Evolutionary conservation across 2,329 filamentous ascomycete genomes (phyloP).

Genomic region (Neonectria coccinea): DNA sequence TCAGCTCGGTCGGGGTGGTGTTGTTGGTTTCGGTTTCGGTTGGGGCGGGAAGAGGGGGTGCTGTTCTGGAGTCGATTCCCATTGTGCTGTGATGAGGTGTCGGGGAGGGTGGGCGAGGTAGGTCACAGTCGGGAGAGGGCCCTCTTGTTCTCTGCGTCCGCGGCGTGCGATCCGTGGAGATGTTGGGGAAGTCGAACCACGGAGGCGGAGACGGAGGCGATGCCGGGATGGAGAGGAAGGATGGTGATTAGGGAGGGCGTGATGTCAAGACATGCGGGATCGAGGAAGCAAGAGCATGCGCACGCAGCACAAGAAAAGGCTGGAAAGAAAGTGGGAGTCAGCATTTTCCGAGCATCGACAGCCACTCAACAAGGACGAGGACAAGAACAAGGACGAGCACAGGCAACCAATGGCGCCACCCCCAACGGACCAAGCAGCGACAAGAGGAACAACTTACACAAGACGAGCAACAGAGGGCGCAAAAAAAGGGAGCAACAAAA

Average conservation of each 20-base stretch:
- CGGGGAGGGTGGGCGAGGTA: conserved; percentile 25
- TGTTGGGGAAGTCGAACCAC: conserved; percentile 33
- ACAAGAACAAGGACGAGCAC: conserved; percentile 18
- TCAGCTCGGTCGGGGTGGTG: conserved; percentile 70
- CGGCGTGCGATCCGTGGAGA: conserved; percentile 37
- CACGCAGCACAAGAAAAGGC: conserved; percentile 38
- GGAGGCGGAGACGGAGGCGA: conserved; percentile 23
- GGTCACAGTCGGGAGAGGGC: conserved; percentile 30
- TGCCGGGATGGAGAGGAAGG: conserved; percentile 32
- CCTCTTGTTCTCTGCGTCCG: conserved; percentile 35
- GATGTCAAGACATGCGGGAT: conserved; percentile 48
- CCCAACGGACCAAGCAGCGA: conserved; percentile 1
- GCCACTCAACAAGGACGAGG: conserved; percentile 27
- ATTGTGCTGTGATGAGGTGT: conserved; percentile 56
- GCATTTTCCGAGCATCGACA: conserved; percentile 29
- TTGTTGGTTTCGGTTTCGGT: conserved; percentile 77
- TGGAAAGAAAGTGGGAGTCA: conserved; percentile 33
- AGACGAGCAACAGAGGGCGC: conserved; percentile 18
- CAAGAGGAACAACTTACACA: conserved; percentile 25
- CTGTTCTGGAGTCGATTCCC: conserved; percentile 67
- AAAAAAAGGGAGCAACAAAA: conserved; percentile 9
- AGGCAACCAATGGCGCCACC: conserved; percentile 37
- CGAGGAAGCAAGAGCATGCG: conserved; percentile 34
- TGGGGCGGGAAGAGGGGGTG: conserved; percentile 79
- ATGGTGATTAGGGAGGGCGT: conserved; percentile 35